phyloP scores from a whole-genome alignment of 192 early-diverging fungal species.

The Coemansia nantahalensis region DNA sequence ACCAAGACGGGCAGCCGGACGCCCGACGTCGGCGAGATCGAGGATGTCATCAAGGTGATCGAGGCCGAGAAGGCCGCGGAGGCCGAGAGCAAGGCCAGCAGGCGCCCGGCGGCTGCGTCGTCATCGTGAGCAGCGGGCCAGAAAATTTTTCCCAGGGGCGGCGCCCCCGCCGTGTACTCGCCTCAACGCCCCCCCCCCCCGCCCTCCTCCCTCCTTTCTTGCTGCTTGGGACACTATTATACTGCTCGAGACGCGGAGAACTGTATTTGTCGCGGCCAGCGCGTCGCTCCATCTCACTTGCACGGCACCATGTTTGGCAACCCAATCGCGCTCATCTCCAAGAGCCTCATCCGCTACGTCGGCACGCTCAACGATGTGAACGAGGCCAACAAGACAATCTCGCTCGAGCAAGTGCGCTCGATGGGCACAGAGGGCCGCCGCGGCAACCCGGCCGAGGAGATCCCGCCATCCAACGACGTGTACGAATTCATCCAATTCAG shows the following conservation, averaged over 20 bases:
- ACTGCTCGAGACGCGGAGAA: background rate
- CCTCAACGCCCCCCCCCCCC: no score
- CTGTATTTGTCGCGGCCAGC: no score
- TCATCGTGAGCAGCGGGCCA: no score
- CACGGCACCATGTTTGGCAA: slow-evolving; percentile 43
- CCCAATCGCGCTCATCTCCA: slow-evolving; percentile 74
- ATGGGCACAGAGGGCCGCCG: slow-evolving; percentile 93
- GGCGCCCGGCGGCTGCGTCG: slow-evolving; percentile 15
- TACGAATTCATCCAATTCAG: slow-evolving; percentile 94
- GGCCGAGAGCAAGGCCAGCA: slow-evolving; percentile 68
- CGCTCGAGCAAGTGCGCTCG: slow-evolving; percentile 89
- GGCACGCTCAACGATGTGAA: slow-evolving; percentile 87
- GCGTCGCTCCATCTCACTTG: background rate
- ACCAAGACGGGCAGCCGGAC: slow-evolving; percentile 69
- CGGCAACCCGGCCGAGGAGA: slow-evolving; percentile 74
- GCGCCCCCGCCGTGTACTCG: no score
- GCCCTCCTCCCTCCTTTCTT: no score
- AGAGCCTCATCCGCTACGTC: slow-evolving; percentile 87
- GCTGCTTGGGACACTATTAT: no score
- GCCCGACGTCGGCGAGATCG: slow-evolving; percentile 72
- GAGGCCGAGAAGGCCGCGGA: slow-evolving; percentile 91
- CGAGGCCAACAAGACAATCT: slow-evolving; percentile 80
- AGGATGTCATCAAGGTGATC: slow-evolving; percentile 68
- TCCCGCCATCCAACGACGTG: slow-evolving; percentile 78
- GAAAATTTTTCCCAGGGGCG: no score